Evolutionary conservation across 2,329 filamentous ascomycete species (phyloP).

Genomic region (Monilinia aucupariae): DNA sequence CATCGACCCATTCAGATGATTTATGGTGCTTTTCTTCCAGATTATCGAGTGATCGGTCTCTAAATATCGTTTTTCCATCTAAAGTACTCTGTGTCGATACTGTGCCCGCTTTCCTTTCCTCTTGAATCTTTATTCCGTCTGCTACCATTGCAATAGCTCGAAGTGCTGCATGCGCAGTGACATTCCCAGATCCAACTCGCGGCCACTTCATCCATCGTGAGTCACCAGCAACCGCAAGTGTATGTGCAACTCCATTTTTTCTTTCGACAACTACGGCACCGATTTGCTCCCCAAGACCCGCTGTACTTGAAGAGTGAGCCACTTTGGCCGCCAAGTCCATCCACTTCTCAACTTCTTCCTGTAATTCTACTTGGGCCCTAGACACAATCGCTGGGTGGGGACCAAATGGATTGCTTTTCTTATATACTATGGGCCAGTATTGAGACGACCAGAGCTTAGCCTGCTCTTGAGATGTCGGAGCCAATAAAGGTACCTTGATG

Average conservation of each 20-base stretch:
- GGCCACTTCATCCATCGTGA: slow-evolving; percentile 60
- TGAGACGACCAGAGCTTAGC: slow-evolving; percentile 67
- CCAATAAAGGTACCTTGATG: slow-evolving; percentile 64
- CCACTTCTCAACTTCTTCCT: slow-evolving; percentile 57
- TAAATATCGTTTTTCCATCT: slow-evolving; percentile 48
- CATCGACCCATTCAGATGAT: slow-evolving; percentile 62
- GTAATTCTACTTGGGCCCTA: slow-evolving; percentile 64
- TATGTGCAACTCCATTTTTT: slow-evolving; percentile 25
- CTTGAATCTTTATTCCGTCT: slow-evolving; percentile 42
- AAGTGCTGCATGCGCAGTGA: slow-evolving; percentile 72
- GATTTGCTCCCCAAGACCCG: slow-evolving; percentile 60
- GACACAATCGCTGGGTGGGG: slow-evolving; percentile 72
- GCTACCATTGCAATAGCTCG: slow-evolving; percentile 80
- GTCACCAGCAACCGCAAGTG: slow-evolving; percentile 72
- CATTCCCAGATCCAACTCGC: slow-evolving; percentile 54
- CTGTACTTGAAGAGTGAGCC: slow-evolving; percentile 52
- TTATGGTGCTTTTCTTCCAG: slow-evolving; percentile 54
- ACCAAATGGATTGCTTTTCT: slow-evolving; percentile 80
- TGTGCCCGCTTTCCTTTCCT: slow-evolving; percentile 22
- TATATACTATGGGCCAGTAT: slow-evolving; percentile 82
- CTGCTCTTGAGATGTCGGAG: slow-evolving; percentile 71
- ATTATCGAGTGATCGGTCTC: slow-evolving; percentile 61
- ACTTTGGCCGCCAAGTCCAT: slow-evolving; percentile 62
- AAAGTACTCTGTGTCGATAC: slow-evolving; percentile 34
- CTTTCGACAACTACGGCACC: slow-evolving; percentile 70